phyloP scores from a whole-genome alignment of 2,329 filamentous ascomycete genomes.

The Arachnomyces sp. region DNA sequence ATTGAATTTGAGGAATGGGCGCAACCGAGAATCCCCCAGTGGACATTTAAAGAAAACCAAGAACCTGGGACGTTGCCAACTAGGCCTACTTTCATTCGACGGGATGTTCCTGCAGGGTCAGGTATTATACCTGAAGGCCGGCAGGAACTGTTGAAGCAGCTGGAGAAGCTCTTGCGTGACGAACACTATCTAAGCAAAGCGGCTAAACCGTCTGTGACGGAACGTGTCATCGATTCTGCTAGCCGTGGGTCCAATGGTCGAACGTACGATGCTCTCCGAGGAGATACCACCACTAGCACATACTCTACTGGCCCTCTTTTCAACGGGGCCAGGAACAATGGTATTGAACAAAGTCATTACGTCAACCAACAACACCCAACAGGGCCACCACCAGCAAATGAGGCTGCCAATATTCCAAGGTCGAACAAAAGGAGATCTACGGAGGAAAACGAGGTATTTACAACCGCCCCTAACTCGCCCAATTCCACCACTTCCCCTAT shows the following conservation, averaged over 20 bases:
- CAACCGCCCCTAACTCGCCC: constrained; percentile 18
- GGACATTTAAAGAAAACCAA: constrained; percentile 21
- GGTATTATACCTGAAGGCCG: constrained; percentile 16
- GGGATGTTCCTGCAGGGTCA: constrained; percentile 3
- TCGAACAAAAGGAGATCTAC: constrained; percentile 13
- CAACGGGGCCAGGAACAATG: not conserved
- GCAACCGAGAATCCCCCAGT: constrained; percentile 11
- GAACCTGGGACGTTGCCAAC: constrained; percentile 19
- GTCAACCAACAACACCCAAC: too few relatives aligned
- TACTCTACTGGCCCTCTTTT: constrained; percentile 1
- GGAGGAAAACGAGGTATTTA: constrained; percentile 19
- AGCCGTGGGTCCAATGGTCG: not conserved
- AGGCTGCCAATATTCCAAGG: constrained; percentile 7
- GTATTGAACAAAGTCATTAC: too few relatives aligned
- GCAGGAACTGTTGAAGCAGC: constrained; percentile 18
- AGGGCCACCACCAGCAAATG: constrained; percentile 7
- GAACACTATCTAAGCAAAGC: constrained; percentile 23
- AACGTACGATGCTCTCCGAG: not conserved
- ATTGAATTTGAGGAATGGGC: constrained; percentile 26
- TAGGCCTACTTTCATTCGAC: constrained; percentile 8
- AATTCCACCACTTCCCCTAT: constrained; percentile 7
- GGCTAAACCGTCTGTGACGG: constrained; percentile 10
- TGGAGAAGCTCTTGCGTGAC: constrained; percentile 24
- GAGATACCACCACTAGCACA: not conserved
- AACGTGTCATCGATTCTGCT: not conserved